Base-by-base conservation (phyloP, 441 rosid genomes). In the Adansonia grandidieri region DNA sequence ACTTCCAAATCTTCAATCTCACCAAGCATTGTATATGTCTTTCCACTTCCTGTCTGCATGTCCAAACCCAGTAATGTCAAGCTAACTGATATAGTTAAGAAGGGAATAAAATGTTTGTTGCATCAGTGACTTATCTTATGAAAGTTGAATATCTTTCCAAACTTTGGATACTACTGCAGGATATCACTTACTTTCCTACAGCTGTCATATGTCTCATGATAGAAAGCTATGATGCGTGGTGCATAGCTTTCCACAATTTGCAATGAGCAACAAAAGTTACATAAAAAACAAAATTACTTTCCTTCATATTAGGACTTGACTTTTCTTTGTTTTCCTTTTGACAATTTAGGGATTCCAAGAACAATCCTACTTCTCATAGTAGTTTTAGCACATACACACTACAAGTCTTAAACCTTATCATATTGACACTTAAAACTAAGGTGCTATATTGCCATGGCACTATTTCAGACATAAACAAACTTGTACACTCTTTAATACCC, bases 11-110 rank as follows among this genome's bases (percentile, higher is more conserved):
- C 96, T 78, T 90, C 91, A 48, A 95, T 91, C 80, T 90, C 94
- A 68, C 98, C 98, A 3, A 95, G 97, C 98, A 95, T 95, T 75
- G 99, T 93, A 81, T 89, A 85, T 17, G 98, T 93, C 92, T 97
- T 97, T 40, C 99, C 99, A 79, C 99, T 95, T 80, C 98, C 98
- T 71, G 98, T 97, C 98, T 97, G 91, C 85, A 87, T 42, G 24
- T 78, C 44, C 42, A 83, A 85, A 84, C 74, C 40, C 10, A 50
- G n/a, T 62, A 42, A 71, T 64, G 47, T 78, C 51, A 84, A 74
- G 62, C 42, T 60, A 65, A 54, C 9, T 45, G 70, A 40, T 14
- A 11, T n/a, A 68, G 37, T 71, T 47, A 0, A 5, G 53, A 24
- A 47, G 20, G 22, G 69, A 45, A 66, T 5, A 63, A 71, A 69